A percentile compares a stretch with the other conserved stretches of the same genome.
Evolutionary conservation across 495 filamentous ascomycete species (phyloP).

Genomic region (Ramalina intermedia): DNA sequence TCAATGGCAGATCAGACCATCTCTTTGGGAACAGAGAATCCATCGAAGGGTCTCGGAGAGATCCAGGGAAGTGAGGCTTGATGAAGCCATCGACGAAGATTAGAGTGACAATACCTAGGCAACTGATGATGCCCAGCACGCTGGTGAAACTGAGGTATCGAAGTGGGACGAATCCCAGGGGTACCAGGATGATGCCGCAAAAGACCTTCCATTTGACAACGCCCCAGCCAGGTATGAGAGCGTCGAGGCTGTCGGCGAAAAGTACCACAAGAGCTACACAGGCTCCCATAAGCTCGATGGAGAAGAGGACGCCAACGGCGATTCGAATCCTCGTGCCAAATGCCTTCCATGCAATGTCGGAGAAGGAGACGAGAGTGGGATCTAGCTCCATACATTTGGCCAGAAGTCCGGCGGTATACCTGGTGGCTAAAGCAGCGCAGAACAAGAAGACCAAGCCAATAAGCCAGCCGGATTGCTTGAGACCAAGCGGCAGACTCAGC

Average conservation of each 20-base stretch:
- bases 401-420: constrained; percentile 75
- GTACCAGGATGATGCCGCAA: constrained; percentile 66
- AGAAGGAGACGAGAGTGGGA: constrained; percentile 69
- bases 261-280: constrained; percentile 86
- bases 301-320: constrained; percentile 72
- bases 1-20: constrained; percentile 82
- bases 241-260: constrained; percentile 79
- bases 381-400: constrained; percentile 84
- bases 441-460: constrained; percentile 64
- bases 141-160: constrained; percentile 79
- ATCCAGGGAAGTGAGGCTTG: constrained; percentile 68
- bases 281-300: constrained; percentile 71
- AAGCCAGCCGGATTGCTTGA: constrained; percentile 86
- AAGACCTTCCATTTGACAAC: constrained; percentile 73
- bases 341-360: constrained; percentile 82
- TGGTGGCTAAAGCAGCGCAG: constrained; percentile 58
- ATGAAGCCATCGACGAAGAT: constrained; percentile 74
- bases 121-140: constrained; percentile 77
- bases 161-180: constrained; percentile 75
- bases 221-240: constrained; percentile 59
- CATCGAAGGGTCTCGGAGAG: constrained; percentile 63
- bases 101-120: constrained; percentile 68
- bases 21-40: constrained; percentile 60
- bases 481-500: constrained; percentile 72
- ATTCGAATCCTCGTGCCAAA: constrained; percentile 76